phyloP scores from a whole-genome alignment of 805 yeast species.

The Kluyveromyces nonfermentans region DNA sequence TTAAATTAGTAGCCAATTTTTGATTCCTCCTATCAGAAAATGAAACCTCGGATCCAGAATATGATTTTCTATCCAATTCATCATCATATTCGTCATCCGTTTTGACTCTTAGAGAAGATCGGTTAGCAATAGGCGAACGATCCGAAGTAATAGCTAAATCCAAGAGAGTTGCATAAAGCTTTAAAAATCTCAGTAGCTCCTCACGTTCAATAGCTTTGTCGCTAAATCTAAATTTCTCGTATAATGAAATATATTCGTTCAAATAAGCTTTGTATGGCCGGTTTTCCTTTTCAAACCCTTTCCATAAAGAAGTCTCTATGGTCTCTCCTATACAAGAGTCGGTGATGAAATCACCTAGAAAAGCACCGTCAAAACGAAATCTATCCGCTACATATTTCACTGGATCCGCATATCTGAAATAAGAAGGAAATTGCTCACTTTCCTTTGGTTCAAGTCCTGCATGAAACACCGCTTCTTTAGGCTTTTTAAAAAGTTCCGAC shows the following conservation, averaged over 20 bases:
- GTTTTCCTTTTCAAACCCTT: constrained; percentile 16
- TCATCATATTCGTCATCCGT: constrained; percentile 1
- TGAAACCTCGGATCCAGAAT: not conserved
- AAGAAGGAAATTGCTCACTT: constrained; percentile 31
- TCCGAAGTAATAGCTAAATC: constrained; percentile 13
- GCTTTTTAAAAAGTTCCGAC: constrained; percentile 30
- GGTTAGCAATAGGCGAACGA: not conserved
- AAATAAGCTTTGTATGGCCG: constrained; percentile 5
- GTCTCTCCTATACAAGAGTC: constrained; percentile 21
- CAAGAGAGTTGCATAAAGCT: constrained; percentile 29
- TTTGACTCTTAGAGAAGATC: not conserved
- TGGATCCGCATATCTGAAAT: constrained; percentile 41
- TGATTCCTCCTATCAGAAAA: not conserved
- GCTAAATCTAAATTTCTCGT: constrained; percentile 63
- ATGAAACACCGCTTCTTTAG: constrained; percentile 38
- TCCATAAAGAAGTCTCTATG: constrained; percentile 16
- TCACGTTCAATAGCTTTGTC: constrained; percentile 48
- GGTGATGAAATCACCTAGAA: constrained; percentile 29
- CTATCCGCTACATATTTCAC: constrained; percentile 52
- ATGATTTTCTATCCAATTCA: not conserved
- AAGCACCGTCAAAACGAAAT: constrained; percentile 38
- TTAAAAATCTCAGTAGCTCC: constrained; percentile 54
- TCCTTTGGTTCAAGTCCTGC: constrained; percentile 34
- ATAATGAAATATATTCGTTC: constrained; percentile 38
- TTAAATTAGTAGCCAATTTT: not conserved